Evolutionary conservation across 2,329 filamentous ascomycete species (phyloP), one percentile per base, ranked within the genome.

Genomic region (Ophiostoma sp.): DNA sequence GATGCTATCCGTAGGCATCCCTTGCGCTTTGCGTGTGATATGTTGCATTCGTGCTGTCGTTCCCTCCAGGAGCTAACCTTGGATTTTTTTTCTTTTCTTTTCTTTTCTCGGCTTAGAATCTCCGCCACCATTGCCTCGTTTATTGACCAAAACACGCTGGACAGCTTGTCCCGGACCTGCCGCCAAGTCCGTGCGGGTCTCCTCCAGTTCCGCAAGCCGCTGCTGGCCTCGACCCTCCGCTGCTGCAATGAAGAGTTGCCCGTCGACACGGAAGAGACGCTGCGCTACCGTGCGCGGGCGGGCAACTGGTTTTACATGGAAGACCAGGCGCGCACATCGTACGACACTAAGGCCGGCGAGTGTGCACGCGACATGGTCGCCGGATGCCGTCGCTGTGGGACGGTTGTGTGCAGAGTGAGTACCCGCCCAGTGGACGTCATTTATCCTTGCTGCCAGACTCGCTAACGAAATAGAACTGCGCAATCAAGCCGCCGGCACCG

Each of bases 361-460:
- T 98, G 95, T 80, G 95, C 95, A 28, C 87, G 93, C 75, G 95
- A 98, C 81, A 88, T 97, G 88, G 95, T 98, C 5, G 88, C 87
- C 57, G 91, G 92, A 77, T 98, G 95, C 81, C 89, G 93, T 72
- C 88, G 91, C 75, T 98, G 95, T 80, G 88, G 87, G 52, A 89
- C 84, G 36, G 87, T 94, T 33, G 90, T 97, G 72, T 98, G 95
- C 82, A 89, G 95, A 82, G 94, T 97, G 87, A 39, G 70, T 57
- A 2, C 8, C 5, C 4, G 17, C 28, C 5, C 31, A 8, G 4
- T 36, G 3, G 33, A 4, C 33, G 4, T 4, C 8, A 4, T 36
- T 68, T 22, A 11, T 48, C 42, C 5, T 48, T 17, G 45, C 55
- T 25, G 5, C 9, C 4, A 3, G n/a, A 61, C 31, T n/a, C n/a